These are phyloP conservation scores for Syncephalastrum racemosum DNA, from an alignment of 371 early-diverging fungal species.

Conservation along the genomic window DNA sequence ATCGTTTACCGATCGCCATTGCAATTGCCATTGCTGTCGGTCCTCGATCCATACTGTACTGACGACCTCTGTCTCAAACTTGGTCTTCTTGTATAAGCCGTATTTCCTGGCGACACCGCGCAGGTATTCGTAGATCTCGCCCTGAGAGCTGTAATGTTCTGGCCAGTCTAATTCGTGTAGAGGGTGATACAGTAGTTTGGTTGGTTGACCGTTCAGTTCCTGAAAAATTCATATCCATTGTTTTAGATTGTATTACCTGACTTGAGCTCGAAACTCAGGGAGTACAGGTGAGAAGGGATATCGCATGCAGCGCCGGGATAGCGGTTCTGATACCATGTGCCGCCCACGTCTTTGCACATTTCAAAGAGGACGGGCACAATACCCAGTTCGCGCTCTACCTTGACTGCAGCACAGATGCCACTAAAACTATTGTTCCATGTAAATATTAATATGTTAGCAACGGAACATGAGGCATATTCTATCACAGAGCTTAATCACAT, in stretches of 20 bases:
- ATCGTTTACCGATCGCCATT: constrained; percentile 15
- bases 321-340: constrained; percentile 62
- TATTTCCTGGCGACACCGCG: constrained; percentile 48
- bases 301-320: constrained; percentile 65
- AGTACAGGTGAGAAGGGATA: constrained; percentile 58
- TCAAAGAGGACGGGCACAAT: constrained; percentile 68
- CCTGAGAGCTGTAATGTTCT: constrained; percentile 33
- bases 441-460: neutral
- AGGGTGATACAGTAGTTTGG: too few relatives aligned
- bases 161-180: constrained; percentile 45
- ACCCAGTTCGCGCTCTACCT: constrained; percentile 49
- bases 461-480: neutral
- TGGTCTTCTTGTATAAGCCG: constrained; percentile 43
- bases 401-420: constrained; percentile 61
- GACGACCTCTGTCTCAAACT: constrained; percentile 47
- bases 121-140: constrained; percentile 56
- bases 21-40: constrained; percentile 47
- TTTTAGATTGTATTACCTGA: constrained; percentile 23
- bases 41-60: constrained; percentile 43
- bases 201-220: neutral
- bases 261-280: constrained; percentile 45
- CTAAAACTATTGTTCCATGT: constrained; percentile 41
- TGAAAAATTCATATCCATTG: neutral
- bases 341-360: constrained; percentile 52
- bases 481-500: neutral